Base-by-base conservation (phyloP, 441 rosid species). In the Brassica balearica region DNA sequence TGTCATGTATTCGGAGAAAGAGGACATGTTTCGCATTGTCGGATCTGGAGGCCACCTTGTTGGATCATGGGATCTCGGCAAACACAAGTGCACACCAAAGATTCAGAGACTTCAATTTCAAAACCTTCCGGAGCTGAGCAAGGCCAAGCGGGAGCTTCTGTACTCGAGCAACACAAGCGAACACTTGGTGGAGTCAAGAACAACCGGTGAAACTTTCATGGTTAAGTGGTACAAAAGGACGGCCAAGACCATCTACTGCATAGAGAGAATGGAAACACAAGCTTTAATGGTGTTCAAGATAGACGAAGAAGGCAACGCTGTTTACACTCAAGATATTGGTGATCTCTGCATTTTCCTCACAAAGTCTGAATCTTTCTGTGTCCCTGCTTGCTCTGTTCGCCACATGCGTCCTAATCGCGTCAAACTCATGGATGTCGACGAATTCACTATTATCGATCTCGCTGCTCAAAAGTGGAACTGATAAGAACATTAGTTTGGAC, bases 381-480 rank as follows among this genome's bases (percentile, higher is more conserved):
- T 53, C 59, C 59, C 59, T 53, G 59, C 59, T 53, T 53, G 4
- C 59, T 53, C 59, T 53, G 59, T 53, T 15, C 59, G 59, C 7
- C 20, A 15, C 59, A 15, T 53, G 59, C 20, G 59, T 53, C 20
- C 9, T 53, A 53, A 53, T 20, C 59, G 59, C 19, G 59, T 15
- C 9, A 53, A 53, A 53, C 6, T 53, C 17, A 14, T 53, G 9
- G 59, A 53, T 53, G 59, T 53, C 20, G 59, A 53, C 59, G 59
- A 53, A 6, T 14, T 53, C 9, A 53, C 59, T 15, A 0, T 53
- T 53, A 20, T 14, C 59, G 59, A 53, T 53, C 59, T 53, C 9
- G 59, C 59, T 53, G 59, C 59, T 55, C 60, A 55, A 55, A 2
- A 7, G 7, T 51, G 19, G 58, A 51, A 51, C 19, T 51, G 8